Evolutionary conservation across 768 basidiomycete genomes (phyloP).

Genomic region (Tricholoma terreum): DNA sequence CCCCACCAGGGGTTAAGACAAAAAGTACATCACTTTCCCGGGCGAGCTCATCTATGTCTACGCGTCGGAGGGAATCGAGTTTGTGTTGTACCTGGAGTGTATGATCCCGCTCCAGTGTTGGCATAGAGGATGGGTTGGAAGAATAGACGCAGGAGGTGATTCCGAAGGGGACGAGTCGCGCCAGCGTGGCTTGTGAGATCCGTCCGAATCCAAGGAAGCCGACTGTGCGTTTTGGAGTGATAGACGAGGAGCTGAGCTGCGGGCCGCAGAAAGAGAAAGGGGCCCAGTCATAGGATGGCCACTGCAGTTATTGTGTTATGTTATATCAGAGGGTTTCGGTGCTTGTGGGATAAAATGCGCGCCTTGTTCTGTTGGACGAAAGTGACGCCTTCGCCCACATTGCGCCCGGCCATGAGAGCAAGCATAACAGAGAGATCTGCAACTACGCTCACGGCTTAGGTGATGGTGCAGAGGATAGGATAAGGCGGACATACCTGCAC

Average conservation of each 20-base stretch:
- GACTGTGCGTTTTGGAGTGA: conserved; percentile 58
- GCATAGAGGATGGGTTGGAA: conserved; percentile 49
- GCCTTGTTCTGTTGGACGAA: conserved; percentile 72
- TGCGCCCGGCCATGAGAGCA: conserved; percentile 89
- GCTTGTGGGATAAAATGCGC: conserved; percentile 15
- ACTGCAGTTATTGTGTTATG: conserved; percentile 42
- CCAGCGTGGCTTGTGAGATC: conserved; percentile 82
- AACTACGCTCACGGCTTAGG: conserved; percentile 42
- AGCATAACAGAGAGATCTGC: conserved; percentile 92
- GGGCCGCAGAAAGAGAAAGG: conserved; percentile 86
- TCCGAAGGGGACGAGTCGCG: conserved; percentile 80
- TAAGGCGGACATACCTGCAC: conserved; percentile 57
- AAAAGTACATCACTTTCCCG: conserved; percentile 80
- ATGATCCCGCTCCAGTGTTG: conserved; percentile 42
- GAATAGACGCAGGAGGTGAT: conserved; percentile 71
- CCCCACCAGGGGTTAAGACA: conserved; percentile 75
- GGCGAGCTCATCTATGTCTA: conserved; percentile 67
- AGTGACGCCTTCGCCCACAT: conserved; percentile 58
- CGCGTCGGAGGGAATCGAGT: conserved; percentile 49
- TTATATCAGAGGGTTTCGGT: not conserved
- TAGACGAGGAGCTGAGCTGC: conserved; percentile 58
- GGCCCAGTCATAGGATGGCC: conserved; percentile 76
- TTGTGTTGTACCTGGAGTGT: conserved; percentile 27
- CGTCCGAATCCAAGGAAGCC: conserved; percentile 96
- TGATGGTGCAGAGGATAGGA: not conserved